Percentiles rank a stretch among this genome's conserved stretches.
phyloP scores from a whole-genome alignment of 2,329 filamentous ascomycete genomes.

The Stachybotrys echinatus region DNA sequence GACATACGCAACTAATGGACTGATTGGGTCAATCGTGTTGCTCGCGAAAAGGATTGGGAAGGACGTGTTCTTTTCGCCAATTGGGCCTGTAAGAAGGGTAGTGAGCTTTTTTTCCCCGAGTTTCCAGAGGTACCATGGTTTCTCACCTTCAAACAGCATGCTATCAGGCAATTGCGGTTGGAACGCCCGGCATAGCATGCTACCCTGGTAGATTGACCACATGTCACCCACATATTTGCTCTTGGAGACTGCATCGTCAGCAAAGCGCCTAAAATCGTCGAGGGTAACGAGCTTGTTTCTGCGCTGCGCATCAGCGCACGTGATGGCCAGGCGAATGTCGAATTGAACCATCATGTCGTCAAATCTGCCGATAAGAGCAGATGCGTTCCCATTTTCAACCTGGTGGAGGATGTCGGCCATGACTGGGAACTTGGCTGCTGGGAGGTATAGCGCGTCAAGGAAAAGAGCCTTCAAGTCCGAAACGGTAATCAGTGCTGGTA shows the following conservation, averaged over 20 bases:
- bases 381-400: conserved; percentile 18
- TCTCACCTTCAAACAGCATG: conserved; percentile 18
- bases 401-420: conserved; percentile 20
- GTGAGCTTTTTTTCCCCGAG: conserved; percentile 6
- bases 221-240: conserved; percentile 26
- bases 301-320: conserved; percentile 21
- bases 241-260: conserved; percentile 15
- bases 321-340: conserved; percentile 16
- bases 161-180: conserved; percentile 19
- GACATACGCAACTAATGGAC: conserved; percentile 27
- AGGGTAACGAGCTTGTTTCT: conserved; percentile 20
- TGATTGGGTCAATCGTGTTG: conserved; percentile 32
- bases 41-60: conserved; percentile 33
- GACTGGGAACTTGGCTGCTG: conserved; percentile 14
- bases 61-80: conserved; percentile 16
- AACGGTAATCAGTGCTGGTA: conserved; percentile 18
- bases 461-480: conserved; percentile 22
- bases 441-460: conserved; percentile 14
- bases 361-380: conserved; percentile 16
- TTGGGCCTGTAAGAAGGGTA: conserved; percentile 12
- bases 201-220: conserved; percentile 17
- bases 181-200: conserved; percentile 18
- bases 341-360: conserved; percentile 5
- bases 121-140: neutral
- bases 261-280: conserved; percentile 17